Conservation (phyloP, 345 rosid species). For the Gossypium mustelinum region DNA sequence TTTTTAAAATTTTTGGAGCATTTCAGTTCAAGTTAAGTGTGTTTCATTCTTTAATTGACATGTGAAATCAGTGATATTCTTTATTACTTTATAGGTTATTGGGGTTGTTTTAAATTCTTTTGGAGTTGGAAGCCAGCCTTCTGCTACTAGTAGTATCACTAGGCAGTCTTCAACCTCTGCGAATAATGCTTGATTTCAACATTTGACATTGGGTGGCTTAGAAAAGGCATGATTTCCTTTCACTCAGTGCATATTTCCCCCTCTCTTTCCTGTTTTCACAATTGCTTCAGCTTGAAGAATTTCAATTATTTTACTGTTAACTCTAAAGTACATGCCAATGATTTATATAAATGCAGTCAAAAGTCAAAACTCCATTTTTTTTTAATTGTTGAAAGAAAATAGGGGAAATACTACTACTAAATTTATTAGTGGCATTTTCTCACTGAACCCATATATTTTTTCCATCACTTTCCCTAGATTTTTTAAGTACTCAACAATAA, state of each 20-base stretch:
- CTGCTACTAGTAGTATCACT: conserved; percentile 37
- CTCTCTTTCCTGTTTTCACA: background rate
- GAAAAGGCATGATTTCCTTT: background rate
- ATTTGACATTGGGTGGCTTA: background rate
- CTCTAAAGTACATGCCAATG: background rate
- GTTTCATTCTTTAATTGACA: background rate
- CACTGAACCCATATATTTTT: no score
- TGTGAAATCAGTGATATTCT: background rate
- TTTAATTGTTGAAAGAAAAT: no score
- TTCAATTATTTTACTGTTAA: background rate
- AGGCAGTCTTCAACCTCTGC: conserved; percentile 45
- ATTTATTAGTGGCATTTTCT: no score
- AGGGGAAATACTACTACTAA: no score
- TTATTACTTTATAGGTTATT: conserved; percentile 53
- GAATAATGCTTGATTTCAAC: conserved; percentile 21
- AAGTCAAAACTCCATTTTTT: no score
- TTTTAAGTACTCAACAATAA: no score
- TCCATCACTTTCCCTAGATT: no score
- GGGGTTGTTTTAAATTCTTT: conserved; percentile 82
- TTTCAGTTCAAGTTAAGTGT: background rate
- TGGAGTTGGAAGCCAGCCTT: conserved; percentile 57
- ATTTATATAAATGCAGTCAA: background rate
- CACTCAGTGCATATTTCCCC: background rate
- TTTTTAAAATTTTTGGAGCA: no score
- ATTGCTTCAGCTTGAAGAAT: background rate